Conservation (phyloP, 305 asterid species). For the Lippia alba region DNA sequence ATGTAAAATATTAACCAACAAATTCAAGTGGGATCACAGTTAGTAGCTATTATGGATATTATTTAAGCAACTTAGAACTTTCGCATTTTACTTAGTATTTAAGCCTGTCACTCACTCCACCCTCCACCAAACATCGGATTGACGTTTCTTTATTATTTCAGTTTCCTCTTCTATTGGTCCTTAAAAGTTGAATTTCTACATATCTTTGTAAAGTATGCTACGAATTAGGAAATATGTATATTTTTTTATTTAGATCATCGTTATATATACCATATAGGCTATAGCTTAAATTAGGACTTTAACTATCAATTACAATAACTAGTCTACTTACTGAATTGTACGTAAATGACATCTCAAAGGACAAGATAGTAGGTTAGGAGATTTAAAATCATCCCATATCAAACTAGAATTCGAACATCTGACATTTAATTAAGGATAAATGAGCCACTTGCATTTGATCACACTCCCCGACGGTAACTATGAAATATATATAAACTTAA, state of each 20-base stretch:
- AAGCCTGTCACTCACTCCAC: constrained; percentile 57
- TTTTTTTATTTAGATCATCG: too few species aligned
- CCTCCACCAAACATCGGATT: constrained; percentile 60
- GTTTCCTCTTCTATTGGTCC: constrained; percentile 57
- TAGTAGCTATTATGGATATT: constrained; percentile 44
- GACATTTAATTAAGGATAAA: too few species aligned
- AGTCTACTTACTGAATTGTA: too few species aligned
- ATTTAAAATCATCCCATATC: too few species aligned
- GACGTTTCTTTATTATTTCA: constrained; percentile 33
- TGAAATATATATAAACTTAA: not conserved
- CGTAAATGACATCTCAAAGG: too few species aligned
- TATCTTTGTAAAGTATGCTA: constrained; percentile 23
- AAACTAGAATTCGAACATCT: too few species aligned
- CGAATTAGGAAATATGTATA: not conserved
- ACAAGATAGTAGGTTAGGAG: too few species aligned
- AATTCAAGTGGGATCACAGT: constrained; percentile 48
- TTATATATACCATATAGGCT: too few species aligned
- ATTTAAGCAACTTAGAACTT: constrained; percentile 55
- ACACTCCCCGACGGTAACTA: too few species aligned
- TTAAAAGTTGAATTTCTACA: constrained; percentile 61
- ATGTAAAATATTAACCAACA: constrained; percentile 72
- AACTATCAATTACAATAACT: too few species aligned
- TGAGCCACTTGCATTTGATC: too few species aligned
- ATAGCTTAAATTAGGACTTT: too few species aligned
- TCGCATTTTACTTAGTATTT: constrained; percentile 56